These are phyloP conservation scores for Podila verticillata DNA, from an alignment of 192 early-diverging fungal genomes.

Conservation along the genomic window DNA sequence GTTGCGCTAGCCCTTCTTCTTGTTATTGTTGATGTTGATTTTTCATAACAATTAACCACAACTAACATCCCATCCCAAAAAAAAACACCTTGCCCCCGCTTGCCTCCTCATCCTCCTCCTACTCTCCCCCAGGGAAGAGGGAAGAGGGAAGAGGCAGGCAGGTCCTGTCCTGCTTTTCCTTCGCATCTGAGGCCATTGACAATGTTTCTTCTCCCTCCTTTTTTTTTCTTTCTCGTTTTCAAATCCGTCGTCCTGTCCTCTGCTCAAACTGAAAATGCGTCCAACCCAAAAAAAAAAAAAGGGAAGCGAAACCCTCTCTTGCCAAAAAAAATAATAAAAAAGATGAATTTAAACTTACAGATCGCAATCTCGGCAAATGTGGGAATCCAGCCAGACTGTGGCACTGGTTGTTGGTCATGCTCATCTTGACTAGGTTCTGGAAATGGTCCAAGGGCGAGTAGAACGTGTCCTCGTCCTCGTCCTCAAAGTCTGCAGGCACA, in stretches of 20 bases:
- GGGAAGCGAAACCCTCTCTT: neutral
- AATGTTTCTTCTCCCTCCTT: neutral
- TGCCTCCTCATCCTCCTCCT: too few relatives aligned
- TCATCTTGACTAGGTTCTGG: slow-evolving; percentile 41
- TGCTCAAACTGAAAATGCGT: neutral
- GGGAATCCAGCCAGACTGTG: slow-evolving; percentile 34
- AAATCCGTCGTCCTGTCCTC: neutral
- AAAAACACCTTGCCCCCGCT: neutral
- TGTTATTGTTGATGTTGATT: too few relatives aligned
- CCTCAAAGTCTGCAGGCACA: slow-evolving; percentile 7
- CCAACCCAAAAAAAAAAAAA: slow-evolving; percentile 9
- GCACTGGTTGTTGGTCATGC: slow-evolving; percentile 41
- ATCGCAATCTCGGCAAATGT: slow-evolving; percentile 30
- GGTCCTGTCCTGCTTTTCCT: too few relatives aligned
- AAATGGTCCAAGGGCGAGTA: slow-evolving; percentile 50
- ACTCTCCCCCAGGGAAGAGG: too few relatives aligned
- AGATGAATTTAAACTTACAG: slow-evolving; percentile 40
- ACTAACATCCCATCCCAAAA: neutral
- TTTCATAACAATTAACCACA: slow-evolving; percentile 3
- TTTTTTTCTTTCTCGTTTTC: slow-evolving; percentile 5
- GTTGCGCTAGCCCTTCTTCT: too few relatives aligned
- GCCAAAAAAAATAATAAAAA: neutral
- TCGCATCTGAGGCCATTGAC: neutral
- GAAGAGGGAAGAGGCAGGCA: too few relatives aligned
- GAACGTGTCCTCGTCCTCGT: slow-evolving; percentile 33